Evolutionary conservation across 2,329 filamentous ascomycete species (phyloP).

Genomic region (Tricladium varicosporioides): DNA sequence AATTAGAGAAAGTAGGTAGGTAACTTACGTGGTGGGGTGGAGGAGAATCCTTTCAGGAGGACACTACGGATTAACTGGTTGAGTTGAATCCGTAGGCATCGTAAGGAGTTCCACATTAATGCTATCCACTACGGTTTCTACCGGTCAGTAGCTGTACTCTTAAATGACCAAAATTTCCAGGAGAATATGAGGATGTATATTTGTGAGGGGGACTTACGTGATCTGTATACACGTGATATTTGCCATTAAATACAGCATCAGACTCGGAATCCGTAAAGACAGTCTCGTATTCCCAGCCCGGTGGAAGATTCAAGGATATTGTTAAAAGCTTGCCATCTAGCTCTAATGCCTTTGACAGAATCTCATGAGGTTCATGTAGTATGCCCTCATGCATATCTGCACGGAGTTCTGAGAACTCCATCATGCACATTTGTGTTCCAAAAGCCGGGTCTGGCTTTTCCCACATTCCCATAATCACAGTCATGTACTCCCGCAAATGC

Average conservation of each 20-base stretch:
- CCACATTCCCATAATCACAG: conserved; percentile 39
- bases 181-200: not conserved
- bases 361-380: conserved; percentile 34
- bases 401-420: conserved; percentile 23
- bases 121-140: conserved; percentile 17
- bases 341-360: conserved; percentile 22
- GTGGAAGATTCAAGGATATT: conserved; percentile 12
- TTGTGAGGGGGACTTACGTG: conserved; percentile 1
- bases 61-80: conserved; percentile 20
- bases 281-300: conserved; percentile 24
- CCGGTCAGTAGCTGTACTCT: not conserved
- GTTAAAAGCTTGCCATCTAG: conserved; percentile 23
- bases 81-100: conserved; percentile 22
- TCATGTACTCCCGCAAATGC: conserved; percentile 45
- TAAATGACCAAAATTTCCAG: not conserved
- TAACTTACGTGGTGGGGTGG: conserved; percentile 6
- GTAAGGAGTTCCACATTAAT: conserved; percentile 28
- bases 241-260: conserved; percentile 24
- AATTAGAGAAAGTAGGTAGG: too few relatives aligned
- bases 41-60: conserved; percentile 19
- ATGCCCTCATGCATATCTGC: conserved; percentile 15
- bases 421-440: conserved; percentile 43
- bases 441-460: conserved; percentile 41
- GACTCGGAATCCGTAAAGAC: conserved; percentile 21
- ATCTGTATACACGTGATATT: conserved; percentile 29